phyloP scores from a whole-genome alignment of 495 filamentous ascomycete species.

The Paragyromitra xinjiangensis region DNA sequence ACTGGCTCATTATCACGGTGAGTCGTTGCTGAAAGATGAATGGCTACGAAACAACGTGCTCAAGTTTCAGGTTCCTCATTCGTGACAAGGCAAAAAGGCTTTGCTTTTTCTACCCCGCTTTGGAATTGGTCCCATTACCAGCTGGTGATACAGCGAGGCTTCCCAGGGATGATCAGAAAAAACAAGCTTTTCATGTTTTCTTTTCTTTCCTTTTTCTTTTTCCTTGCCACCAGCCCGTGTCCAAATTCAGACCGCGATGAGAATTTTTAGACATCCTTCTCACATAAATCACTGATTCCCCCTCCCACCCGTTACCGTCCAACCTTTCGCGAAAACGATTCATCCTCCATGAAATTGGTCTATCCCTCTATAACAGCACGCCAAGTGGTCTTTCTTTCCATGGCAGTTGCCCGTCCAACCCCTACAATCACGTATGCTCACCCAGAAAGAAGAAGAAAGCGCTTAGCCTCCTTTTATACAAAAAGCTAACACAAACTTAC shows the following conservation, averaged over 20 bases:
- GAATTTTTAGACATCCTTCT: slow-evolving; percentile 2
- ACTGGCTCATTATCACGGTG: not conserved
- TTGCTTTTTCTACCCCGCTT: slow-evolving; percentile 11
- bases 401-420: slow-evolving; percentile 17
- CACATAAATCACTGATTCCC: slow-evolving; percentile 8
- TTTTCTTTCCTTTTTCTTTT: slow-evolving; percentile 1
- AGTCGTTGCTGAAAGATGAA: not conserved
- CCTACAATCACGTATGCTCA: slow-evolving; percentile 23
- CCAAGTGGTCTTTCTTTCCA: slow-evolving; percentile 17
- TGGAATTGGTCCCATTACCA: not conserved
- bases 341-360: slow-evolving; percentile 15
- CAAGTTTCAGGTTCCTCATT: not conserved
- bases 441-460: not conserved
- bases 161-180: not conserved
- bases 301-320: not conserved
- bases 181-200: slow-evolving; percentile 17
- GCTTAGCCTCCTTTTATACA: slow-evolving; percentile 13
- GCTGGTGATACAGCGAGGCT: not conserved
- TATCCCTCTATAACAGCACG: slow-evolving; percentile 2
- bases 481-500: not conserved
- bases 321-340: not conserved
- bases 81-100: no score
- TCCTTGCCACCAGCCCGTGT: not conserved
- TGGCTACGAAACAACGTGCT: slow-evolving; percentile 16
- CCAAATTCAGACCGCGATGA: not conserved